These are phyloP conservation scores for Candida tetrigidarum DNA, from an alignment of 1,139 yeast genomes.

Conservation along the genomic window DNA sequence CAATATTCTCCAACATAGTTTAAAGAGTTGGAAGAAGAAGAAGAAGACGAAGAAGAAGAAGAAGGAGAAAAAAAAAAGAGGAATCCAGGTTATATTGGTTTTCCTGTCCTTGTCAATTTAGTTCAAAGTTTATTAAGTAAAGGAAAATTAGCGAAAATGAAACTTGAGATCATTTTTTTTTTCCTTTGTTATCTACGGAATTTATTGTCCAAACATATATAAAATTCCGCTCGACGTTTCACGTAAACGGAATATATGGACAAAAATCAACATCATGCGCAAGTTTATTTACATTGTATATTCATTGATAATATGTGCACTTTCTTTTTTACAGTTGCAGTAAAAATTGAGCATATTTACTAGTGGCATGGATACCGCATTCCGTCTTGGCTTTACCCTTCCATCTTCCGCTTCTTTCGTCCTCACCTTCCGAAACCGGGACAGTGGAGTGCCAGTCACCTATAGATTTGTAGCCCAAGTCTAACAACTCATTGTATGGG, in stretches of 20 bases:
- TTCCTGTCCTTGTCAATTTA: too few relatives aligned
- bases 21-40: neutral
- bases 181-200: too few relatives aligned
- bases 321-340: neutral
- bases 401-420: conserved; percentile 97
- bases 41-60: neutral
- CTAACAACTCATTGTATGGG: conserved; percentile 84
- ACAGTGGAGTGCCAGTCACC: conserved; percentile 97
- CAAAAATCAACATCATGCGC: too few relatives aligned
- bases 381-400: conserved; percentile 91
- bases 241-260: neutral
- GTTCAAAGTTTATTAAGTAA: too few relatives aligned
- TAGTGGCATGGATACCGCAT: conserved; percentile 91
- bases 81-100: too few relatives aligned
- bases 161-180: too few relatives aligned
- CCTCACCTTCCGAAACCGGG: conserved; percentile 91
- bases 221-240: too few relatives aligned
- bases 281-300: too few relatives aligned
- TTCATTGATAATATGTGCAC: too few relatives aligned
- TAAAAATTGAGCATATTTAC: conserved; percentile 67
- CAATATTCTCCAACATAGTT: conserved; percentile 7
- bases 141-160: too few relatives aligned
- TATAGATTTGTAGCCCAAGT: conserved; percentile 85
- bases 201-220: too few relatives aligned
- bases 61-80: neutral